phyloP scores from a whole-genome alignment of 2,329 filamentous ascomycete genomes.

The Fusarium protoensiforme region DNA sequence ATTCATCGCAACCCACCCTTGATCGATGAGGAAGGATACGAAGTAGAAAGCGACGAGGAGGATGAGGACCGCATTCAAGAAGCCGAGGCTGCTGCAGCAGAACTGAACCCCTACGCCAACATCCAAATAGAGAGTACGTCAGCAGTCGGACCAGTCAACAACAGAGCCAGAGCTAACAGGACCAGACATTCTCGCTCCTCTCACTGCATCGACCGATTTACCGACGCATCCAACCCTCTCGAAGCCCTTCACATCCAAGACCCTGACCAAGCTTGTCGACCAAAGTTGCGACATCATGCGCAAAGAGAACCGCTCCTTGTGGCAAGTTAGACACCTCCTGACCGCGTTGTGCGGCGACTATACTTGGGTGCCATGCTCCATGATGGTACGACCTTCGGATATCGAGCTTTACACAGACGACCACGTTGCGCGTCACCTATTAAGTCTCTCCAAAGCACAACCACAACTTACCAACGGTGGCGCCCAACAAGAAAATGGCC shows the following conservation, averaged over 20 bases:
- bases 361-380: slow-evolving; percentile 71
- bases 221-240: slow-evolving; percentile 80
- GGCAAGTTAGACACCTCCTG: slow-evolving; percentile 79
- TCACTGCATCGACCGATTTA: slow-evolving; percentile 80
- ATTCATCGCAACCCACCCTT: slow-evolving; percentile 79
- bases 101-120: slow-evolving; percentile 79
- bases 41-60: slow-evolving; percentile 78
- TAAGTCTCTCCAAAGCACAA: slow-evolving; percentile 43
- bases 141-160: not conserved
- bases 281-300: slow-evolving; percentile 78
- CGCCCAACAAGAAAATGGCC: slow-evolving; percentile 20
- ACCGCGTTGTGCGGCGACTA: slow-evolving; percentile 81
- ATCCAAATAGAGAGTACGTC: slow-evolving; percentile 76
- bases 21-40: slow-evolving; percentile 82
- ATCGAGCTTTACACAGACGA: slow-evolving; percentile 64
- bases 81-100: slow-evolving; percentile 70
- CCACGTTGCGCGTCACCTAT: slow-evolving; percentile 53
- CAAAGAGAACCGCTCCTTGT: slow-evolving; percentile 78
- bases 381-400: slow-evolving; percentile 68
- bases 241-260: slow-evolving; percentile 78
- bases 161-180: slow-evolving; percentile 45
- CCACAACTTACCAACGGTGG: slow-evolving; percentile 40
- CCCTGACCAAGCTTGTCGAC: slow-evolving; percentile 75
- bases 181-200: slow-evolving; percentile 77
- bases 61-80: slow-evolving; percentile 72